Conservation (phyloP, 257 asterid species). For the Fraxinus quadrangulata region DNA sequence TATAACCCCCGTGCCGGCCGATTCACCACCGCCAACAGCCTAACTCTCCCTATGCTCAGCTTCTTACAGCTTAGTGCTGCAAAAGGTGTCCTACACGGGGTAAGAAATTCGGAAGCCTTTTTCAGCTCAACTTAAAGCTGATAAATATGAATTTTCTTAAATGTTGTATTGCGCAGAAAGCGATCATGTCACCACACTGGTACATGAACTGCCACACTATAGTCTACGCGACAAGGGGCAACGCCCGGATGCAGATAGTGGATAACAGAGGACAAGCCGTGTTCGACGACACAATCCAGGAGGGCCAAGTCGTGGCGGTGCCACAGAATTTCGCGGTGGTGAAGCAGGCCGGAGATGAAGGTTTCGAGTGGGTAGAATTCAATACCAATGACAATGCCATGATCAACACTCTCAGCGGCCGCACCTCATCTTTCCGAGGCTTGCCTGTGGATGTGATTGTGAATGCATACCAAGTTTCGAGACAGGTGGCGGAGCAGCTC, state of each 20-base stretch:
- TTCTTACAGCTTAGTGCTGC: slow-evolving; percentile 61
- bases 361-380: slow-evolving; percentile 43
- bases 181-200: slow-evolving; percentile 71
- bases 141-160: background rate
- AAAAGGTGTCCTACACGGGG: slow-evolving; percentile 59
- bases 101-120: slow-evolving; percentile 11
- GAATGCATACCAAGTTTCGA: slow-evolving; percentile 24
- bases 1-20: slow-evolving; percentile 72
- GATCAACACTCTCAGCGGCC: slow-evolving; percentile 39
- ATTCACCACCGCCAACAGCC: slow-evolving; percentile 52
- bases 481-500: slow-evolving; percentile 28
- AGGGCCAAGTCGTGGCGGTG: slow-evolving; percentile 36
- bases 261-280: slow-evolving; percentile 37
- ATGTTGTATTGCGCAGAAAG: slow-evolving; percentile 42
- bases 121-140: too few relatives aligned
- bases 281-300: slow-evolving; percentile 25
- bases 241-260: slow-evolving; percentile 33
- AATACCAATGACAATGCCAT: slow-evolving; percentile 42
- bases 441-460: slow-evolving; percentile 34
- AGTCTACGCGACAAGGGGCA: slow-evolving; percentile 38
- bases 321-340: slow-evolving; percentile 35
- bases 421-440: slow-evolving; percentile 34
- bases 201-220: slow-evolving; percentile 30
- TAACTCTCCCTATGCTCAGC: slow-evolving; percentile 61
- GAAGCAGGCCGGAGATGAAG: slow-evolving; percentile 36